A percentile compares a stretch with the other conserved stretches of the same genome.
Evolutionary conservation across 495 filamentous ascomycete species (phyloP).

Genomic region (Lasiosphaeris hirsuta): DNA sequence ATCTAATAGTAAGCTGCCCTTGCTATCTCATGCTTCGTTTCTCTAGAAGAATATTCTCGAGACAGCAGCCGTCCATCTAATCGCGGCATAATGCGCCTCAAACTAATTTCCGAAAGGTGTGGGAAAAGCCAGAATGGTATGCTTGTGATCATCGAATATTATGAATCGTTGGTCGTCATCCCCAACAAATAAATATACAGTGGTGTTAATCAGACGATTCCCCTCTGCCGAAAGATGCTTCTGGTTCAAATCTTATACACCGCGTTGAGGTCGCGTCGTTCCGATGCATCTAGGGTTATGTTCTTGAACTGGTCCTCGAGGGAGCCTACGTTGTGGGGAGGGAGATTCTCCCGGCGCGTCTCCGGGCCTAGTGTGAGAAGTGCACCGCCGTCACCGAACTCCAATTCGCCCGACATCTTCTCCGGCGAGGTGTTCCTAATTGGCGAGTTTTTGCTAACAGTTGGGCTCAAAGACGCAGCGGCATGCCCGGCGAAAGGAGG

Average conservation of each 20-base stretch:
- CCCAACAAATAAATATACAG: background rate
- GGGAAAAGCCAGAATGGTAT: constrained; percentile 11
- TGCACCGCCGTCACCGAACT: constrained; percentile 20
- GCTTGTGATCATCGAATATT: background rate
- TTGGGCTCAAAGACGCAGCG: constrained; percentile 41
- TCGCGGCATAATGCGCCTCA: constrained; percentile 11
- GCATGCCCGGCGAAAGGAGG: constrained; percentile 45
- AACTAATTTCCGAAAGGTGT: constrained; percentile 15
- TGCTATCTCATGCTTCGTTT: constrained; percentile 15
- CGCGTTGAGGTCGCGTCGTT: constrained; percentile 10
- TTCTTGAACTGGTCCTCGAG: constrained; percentile 31
- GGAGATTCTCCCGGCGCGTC: constrained; percentile 43
- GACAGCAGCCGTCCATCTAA: constrained; percentile 5
- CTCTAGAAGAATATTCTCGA: background rate
- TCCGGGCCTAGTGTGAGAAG: constrained; percentile 24
- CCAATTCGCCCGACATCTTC: constrained; percentile 24
- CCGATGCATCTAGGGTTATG: constrained; percentile 17
- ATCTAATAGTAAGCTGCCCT: constrained; percentile 28
- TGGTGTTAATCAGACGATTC: background rate
- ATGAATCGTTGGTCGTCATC: constrained; percentile 1
- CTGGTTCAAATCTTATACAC: constrained; percentile 13
- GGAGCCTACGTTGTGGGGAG: constrained; percentile 26
- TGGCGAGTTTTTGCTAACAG: constrained; percentile 28
- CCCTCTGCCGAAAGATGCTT: background rate
- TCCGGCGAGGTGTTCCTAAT: constrained; percentile 22